Percentiles rank a stretch among this genome's conserved stretches.
Evolutionary conservation across 1,284 basidiomycete species (phyloP).

Genomic region (Melanopsichium pennsylvanicum): DNA sequence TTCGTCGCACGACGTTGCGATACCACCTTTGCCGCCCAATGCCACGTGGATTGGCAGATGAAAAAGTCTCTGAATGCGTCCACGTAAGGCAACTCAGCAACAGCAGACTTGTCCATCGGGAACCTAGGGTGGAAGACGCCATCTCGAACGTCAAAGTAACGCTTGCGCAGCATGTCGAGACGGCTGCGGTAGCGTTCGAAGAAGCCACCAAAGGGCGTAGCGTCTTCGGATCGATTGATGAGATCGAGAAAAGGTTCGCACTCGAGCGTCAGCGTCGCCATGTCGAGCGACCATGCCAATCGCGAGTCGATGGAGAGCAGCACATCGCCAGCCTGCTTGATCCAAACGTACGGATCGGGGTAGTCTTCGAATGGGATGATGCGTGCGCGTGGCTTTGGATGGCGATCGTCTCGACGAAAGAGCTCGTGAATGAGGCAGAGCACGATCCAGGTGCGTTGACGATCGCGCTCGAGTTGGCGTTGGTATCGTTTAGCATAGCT

Average conservation of each 20-base stretch:
- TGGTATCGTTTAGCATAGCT: slow-evolving; percentile 9
- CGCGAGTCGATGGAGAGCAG: slow-evolving; percentile 34
- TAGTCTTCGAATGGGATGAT: slow-evolving; percentile 34
- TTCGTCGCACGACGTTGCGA: neutral
- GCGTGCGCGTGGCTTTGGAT: slow-evolving; percentile 18
- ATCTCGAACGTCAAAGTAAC: slow-evolving; percentile 32
- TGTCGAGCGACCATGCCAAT: slow-evolving; percentile 40
- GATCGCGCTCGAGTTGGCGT: slow-evolving; percentile 31
- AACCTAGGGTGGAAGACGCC: slow-evolving; percentile 27
- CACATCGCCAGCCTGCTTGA: slow-evolving; percentile 34
- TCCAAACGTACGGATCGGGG: slow-evolving; percentile 35
- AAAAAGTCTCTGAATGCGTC: slow-evolving; percentile 36
- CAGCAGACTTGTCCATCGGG: slow-evolving; percentile 42
- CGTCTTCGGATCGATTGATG: slow-evolving; percentile 25
- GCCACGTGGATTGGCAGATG: slow-evolving; percentile 45
- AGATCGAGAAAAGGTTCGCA: slow-evolving; percentile 30
- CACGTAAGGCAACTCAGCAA: slow-evolving; percentile 36
- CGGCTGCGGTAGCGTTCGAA: slow-evolving; percentile 32
- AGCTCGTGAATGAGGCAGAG: slow-evolving; percentile 43
- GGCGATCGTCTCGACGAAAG: slow-evolving; percentile 27
- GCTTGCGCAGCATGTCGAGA: slow-evolving; percentile 20
- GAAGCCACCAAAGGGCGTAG: slow-evolving; percentile 27
- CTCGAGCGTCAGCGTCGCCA: slow-evolving; percentile 20
- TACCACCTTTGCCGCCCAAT: slow-evolving; percentile 35
- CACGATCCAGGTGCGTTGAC: slow-evolving; percentile 47